Conservation (phyloP, 345 rosid genomes). For the Brassica juncea region DNA sequence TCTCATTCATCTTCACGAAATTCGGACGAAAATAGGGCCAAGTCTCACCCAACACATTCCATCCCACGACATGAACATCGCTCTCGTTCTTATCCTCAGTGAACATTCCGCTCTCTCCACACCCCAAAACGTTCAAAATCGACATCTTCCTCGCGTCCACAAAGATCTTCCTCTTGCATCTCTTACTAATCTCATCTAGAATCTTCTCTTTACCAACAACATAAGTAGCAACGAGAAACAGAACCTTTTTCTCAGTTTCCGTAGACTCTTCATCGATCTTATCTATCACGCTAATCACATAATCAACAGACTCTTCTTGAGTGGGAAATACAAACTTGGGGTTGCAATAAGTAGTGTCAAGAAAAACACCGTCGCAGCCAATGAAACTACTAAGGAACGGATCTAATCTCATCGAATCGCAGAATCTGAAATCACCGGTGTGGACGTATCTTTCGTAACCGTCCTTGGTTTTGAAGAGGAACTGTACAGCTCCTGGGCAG, state of each 20-base stretch:
- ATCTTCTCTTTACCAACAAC: slow-evolving; percentile 89
- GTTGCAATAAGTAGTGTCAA: slow-evolving; percentile 87
- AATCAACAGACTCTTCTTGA: slow-evolving; percentile 76
- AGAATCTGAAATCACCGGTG: slow-evolving; percentile 81
- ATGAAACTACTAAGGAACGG: slow-evolving; percentile 47
- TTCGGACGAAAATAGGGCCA: slow-evolving; percentile 93
- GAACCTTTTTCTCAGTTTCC: slow-evolving; percentile 40
- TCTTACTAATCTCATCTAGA: slow-evolving; percentile 61
- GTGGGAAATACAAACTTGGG: slow-evolving; percentile 73
- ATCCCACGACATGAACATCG: slow-evolving; percentile 89
- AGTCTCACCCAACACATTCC: slow-evolving; percentile 91
- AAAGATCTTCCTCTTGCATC: slow-evolving; percentile 61
- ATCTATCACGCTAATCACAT: slow-evolving; percentile 60
- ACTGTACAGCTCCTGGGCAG: slow-evolving; percentile 90
- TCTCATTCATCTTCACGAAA: slow-evolving; percentile 71
- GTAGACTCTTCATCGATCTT: slow-evolving; percentile 46
- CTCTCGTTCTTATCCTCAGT: slow-evolving; percentile 60
- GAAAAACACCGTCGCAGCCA: slow-evolving; percentile 72
- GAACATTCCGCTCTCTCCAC: slow-evolving; percentile 56
- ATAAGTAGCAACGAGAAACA: slow-evolving; percentile 92
- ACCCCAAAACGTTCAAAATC: slow-evolving; percentile 60
- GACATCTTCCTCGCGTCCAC: slow-evolving; percentile 74
- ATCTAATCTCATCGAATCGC: slow-evolving; percentile 57
- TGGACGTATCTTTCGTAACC: slow-evolving; percentile 61
- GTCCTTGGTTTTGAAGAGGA: slow-evolving; percentile 61